Conservation (phyloP, 345 rosid species). For the Citrus inodora region DNA sequence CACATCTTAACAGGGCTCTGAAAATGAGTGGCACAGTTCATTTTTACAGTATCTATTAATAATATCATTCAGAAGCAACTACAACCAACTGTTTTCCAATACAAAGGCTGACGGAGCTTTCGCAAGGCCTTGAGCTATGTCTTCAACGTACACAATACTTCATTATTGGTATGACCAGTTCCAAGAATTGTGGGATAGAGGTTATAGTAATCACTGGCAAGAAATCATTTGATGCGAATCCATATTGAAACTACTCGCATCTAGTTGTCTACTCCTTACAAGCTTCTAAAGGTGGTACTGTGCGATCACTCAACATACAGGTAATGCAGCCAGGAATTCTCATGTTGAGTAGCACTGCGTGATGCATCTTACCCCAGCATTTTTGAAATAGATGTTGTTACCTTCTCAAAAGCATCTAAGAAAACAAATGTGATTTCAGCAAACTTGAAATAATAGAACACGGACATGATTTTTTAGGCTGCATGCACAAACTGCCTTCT, state of each 20-base stretch:
- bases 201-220: slow-evolving; percentile 24
- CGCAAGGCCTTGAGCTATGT: slow-evolving; percentile 39
- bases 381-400: slow-evolving; percentile 52
- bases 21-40: too few species aligned
- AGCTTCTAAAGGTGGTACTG: slow-evolving; percentile 18
- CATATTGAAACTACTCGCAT: slow-evolving; percentile 17
- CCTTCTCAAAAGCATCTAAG: slow-evolving; percentile 47
- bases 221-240: slow-evolving; percentile 37
- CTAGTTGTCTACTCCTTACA: slow-evolving; percentile 25
- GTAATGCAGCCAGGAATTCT: slow-evolving; percentile 40
- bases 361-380: slow-evolving; percentile 49
- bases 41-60: background rate
- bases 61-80: slow-evolving; percentile 34
- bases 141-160: slow-evolving; percentile 44
- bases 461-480: too few species aligned
- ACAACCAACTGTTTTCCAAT: slow-evolving; percentile 46
- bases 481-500: background rate
- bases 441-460: background rate
- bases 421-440: background rate
- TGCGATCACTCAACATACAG: slow-evolving; percentile 45
- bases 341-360: slow-evolving; percentile 59
- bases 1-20: background rate
- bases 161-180: slow-evolving; percentile 38
- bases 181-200: slow-evolving; percentile 34
- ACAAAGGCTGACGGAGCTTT: slow-evolving; percentile 38